Evolutionary conservation across 805 yeast species (phyloP).

Genomic region (Ogataea salicorniae): DNA sequence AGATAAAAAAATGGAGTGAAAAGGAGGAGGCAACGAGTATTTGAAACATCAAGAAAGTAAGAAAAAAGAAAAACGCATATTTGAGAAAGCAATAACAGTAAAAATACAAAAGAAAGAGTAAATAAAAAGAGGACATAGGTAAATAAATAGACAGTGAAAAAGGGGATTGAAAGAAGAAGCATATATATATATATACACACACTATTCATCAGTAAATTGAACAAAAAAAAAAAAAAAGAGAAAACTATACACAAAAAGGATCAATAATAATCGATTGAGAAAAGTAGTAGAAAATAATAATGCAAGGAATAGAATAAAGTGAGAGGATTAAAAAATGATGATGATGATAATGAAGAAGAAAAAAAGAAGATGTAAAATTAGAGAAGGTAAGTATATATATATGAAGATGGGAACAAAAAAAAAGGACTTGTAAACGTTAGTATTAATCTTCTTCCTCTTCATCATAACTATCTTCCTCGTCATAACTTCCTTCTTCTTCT

Average conservation of each 20-base stretch:
- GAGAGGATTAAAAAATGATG: not conserved
- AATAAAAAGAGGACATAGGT: not conserved
- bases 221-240: too few species aligned
- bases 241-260: too few species aligned
- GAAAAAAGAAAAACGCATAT: not conserved
- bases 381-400: not conserved
- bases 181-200: too few species aligned
- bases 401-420: not conserved
- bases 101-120: not conserved
- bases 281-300: not conserved
- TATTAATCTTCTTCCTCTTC: slow-evolving; percentile 14
- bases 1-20: not conserved
- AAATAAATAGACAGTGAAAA: not conserved
- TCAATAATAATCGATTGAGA: not conserved
- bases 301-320: not conserved
- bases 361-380: not conserved
- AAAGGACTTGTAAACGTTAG: not conserved
- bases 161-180: not conserved
- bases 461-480: slow-evolving; percentile 15
- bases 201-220: too few species aligned
- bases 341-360: not conserved
- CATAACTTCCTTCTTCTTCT: slow-evolving; percentile 16
- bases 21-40: not conserved
- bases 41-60: not conserved
- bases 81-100: not conserved